A percentile compares a stretch with the other conserved stretches of the same genome.
Conservation (phyloP, 108 stramenopile genomes). For the Nitzschia sp. region DNA sequence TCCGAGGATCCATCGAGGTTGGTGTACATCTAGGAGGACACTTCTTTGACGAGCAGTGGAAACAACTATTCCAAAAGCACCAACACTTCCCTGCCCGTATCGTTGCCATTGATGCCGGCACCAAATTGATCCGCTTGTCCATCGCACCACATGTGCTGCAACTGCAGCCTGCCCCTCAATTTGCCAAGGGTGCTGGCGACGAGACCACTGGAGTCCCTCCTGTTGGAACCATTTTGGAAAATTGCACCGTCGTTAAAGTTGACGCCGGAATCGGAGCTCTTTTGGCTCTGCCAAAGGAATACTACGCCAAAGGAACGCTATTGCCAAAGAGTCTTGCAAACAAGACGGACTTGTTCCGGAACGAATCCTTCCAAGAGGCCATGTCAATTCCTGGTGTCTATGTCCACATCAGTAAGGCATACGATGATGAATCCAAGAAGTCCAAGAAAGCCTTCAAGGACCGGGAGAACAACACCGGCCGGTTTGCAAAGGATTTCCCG, state of each 20-base stretch:
- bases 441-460: slow-evolving; percentile 34
- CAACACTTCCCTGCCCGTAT: slow-evolving; percentile 71
- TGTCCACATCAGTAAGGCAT: slow-evolving; percentile 88
- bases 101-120: slow-evolving; percentile 69
- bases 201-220: slow-evolving; percentile 8
- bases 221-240: slow-evolving; percentile 59
- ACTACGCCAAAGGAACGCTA: slow-evolving; percentile 19
- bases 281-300: slow-evolving; percentile 57
- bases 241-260: slow-evolving; percentile 72
- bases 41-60: slow-evolving; percentile 37
- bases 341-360: slow-evolving; percentile 38
- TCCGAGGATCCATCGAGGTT: slow-evolving; percentile 75
- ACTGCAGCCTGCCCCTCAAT: slow-evolving; percentile 22
- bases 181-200: neutral
- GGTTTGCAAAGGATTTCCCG: slow-evolving; percentile 75
- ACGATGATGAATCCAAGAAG: slow-evolving; percentile 41
- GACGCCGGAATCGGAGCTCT: slow-evolving; percentile 86
- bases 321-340: slow-evolving; percentile 38
- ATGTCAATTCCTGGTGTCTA: slow-evolving; percentile 56
- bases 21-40: slow-evolving; percentile 64
- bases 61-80: slow-evolving; percentile 34
- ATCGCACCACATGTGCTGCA: slow-evolving; percentile 67
- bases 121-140: slow-evolving; percentile 79
- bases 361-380: slow-evolving; percentile 52
- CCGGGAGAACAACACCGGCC: slow-evolving; percentile 40